phyloP scores from a whole-genome alignment of 352 stramenopile genomes.

The Pythium brachiatum region DNA sequence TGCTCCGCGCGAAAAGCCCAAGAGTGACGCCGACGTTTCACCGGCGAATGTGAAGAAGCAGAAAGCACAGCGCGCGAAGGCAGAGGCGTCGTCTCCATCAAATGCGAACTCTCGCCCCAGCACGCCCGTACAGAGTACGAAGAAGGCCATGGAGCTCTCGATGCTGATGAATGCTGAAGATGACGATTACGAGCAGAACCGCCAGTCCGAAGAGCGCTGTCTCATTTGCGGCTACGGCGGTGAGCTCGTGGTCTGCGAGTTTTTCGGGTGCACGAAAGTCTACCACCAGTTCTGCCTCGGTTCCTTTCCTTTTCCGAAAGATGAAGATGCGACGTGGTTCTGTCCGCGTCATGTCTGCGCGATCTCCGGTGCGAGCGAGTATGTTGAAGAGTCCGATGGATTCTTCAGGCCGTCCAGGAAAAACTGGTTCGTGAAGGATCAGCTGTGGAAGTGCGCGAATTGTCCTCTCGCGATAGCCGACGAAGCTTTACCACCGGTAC shows the following conservation, averaged over 20 bases:
- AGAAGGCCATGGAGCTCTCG: slow-evolving; percentile 26
- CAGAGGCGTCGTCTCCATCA: slow-evolving; percentile 27
- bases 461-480: slow-evolving; percentile 71
- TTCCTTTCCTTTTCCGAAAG: slow-evolving; percentile 71
- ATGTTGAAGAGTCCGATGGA: slow-evolving; percentile 37
- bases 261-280: slow-evolving; percentile 76
- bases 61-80: slow-evolving; percentile 26
- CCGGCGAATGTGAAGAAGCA: slow-evolving; percentile 42
- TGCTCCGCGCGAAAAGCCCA: slow-evolving; percentile 34
- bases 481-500: slow-evolving; percentile 52
- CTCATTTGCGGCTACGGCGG: slow-evolving; percentile 77
- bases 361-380: slow-evolving; percentile 57
- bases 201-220: slow-evolving; percentile 71
- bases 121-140: slow-evolving; percentile 21
- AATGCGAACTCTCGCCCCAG: slow-evolving; percentile 25
- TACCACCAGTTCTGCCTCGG: slow-evolving; percentile 87
- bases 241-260: slow-evolving; percentile 84
- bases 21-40: slow-evolving; percentile 13
- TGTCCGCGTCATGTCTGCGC: slow-evolving; percentile 79
- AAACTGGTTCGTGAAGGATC: slow-evolving; percentile 41
- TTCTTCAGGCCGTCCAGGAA: slow-evolving; percentile 54
- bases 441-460: slow-evolving; percentile 79
- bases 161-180: slow-evolving; percentile 26
- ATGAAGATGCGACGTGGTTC: slow-evolving; percentile 79
- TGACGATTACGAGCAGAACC: slow-evolving; percentile 22